These are phyloP conservation scores for Cordyceps cicadae DNA, from an alignment of 2,329 filamentous ascomycete species.

Conservation along the genomic window DNA sequence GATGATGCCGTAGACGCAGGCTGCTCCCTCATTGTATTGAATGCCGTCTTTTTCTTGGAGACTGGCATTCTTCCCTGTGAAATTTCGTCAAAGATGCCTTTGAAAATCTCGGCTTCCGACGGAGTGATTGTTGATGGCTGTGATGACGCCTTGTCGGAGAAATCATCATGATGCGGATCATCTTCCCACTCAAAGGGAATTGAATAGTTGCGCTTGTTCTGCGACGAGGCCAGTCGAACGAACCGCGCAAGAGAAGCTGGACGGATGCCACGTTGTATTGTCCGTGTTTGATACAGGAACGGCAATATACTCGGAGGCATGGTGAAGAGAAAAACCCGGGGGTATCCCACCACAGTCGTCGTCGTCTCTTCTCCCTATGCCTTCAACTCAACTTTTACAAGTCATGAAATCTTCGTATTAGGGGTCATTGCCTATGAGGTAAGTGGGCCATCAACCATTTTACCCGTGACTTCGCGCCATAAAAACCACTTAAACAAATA, in stretches of 20 bases:
- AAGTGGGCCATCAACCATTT: conserved; percentile 5
- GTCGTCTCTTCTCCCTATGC: not conserved
- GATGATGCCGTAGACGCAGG: not conserved
- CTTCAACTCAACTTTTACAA: not conserved
- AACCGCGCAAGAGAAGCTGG: conserved; percentile 18
- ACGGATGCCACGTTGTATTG: conserved; percentile 31
- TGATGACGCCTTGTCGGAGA: conserved; percentile 15
- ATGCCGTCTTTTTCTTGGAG: conserved; percentile 17
- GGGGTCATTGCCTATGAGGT: not conserved
- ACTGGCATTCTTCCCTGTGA: conserved; percentile 26
- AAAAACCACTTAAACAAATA: conserved; percentile 18
- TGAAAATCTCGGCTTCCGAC: conserved; percentile 49
- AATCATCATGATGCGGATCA: conserved; percentile 16
- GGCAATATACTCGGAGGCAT: conserved; percentile 41
- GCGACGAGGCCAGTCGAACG: conserved; percentile 16
- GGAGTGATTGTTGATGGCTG: conserved; percentile 47
- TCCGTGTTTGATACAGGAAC: conserved; percentile 66
- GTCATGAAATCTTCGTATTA: conserved; percentile 2
- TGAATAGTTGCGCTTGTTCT: conserved; percentile 22
- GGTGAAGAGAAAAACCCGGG: not conserved
- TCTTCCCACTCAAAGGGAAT: conserved; percentile 47
- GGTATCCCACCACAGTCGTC: not conserved
- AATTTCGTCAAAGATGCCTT: conserved; percentile 45
- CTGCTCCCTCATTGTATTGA: not conserved
- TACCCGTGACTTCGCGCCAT: conserved; percentile 26